Evolutionary conservation across 768 basidiomycete genomes (phyloP).

Genomic region (Pleurotus ostreatus): DNA sequence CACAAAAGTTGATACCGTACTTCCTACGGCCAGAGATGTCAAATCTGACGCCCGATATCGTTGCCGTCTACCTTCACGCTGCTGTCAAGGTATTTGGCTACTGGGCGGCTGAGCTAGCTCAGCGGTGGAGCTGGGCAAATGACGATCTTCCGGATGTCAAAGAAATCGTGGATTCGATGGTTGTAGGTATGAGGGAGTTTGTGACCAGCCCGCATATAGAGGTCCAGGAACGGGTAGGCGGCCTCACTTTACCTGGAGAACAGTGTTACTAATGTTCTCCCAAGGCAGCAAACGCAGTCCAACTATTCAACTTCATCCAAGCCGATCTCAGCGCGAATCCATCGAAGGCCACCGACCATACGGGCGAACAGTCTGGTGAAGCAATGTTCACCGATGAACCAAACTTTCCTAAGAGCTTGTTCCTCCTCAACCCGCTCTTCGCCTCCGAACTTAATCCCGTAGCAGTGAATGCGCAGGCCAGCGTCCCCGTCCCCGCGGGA

Average conservation of each 20-base stretch:
- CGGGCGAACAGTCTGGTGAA: conserved; percentile 31
- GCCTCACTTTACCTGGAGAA: not conserved
- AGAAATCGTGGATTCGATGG: conserved; percentile 56
- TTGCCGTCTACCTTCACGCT: conserved; percentile 80
- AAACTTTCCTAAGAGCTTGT: conserved; percentile 84
- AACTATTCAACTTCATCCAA: conserved; percentile 71
- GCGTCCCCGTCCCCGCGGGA: conserved; percentile 78
- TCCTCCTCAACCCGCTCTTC: conserved; percentile 80
- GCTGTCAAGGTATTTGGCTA: conserved; percentile 82
- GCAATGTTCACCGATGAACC: conserved; percentile 31
- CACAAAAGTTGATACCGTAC: conserved; percentile 67
- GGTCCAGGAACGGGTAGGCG: conserved; percentile 84
- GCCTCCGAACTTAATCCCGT: conserved; percentile 80
- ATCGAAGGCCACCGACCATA: conserved; percentile 33
- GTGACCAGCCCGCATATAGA: conserved; percentile 69
- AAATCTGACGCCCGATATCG: conserved; percentile 57
- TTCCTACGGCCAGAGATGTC: conserved; percentile 59
- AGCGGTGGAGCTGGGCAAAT: conserved; percentile 60
- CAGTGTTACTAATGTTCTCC: not conserved
- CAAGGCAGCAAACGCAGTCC: conserved; percentile 78
- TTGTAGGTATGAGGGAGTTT: conserved; percentile 56
- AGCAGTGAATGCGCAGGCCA: conserved; percentile 72
- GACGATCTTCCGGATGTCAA: conserved; percentile 65
- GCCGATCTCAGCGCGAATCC: conserved; percentile 63
- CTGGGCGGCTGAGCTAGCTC: conserved; percentile 76